These are phyloP conservation scores for Trichocomaceae sp. DNA, from an alignment of 2,329 filamentous ascomycete species.

Conservation along the genomic window DNA sequence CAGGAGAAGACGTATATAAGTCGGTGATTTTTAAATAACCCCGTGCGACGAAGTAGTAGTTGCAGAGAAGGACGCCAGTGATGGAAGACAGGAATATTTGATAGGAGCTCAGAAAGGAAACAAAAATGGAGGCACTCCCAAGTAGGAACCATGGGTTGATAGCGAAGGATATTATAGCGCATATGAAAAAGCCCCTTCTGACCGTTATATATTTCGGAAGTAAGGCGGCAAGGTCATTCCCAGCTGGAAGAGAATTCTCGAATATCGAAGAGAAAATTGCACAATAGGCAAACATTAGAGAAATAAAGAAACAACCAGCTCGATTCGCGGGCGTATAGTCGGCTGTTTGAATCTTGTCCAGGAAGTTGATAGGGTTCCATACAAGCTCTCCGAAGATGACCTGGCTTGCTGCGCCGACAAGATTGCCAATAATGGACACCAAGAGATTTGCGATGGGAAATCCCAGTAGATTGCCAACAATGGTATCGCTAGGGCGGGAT, in stretches of 20 bases:
- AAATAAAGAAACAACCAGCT: slow-evolving; percentile 38
- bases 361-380: slow-evolving; percentile 31
- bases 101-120: slow-evolving; percentile 38
- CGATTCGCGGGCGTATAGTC: slow-evolving; percentile 32
- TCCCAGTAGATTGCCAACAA: slow-evolving; percentile 37
- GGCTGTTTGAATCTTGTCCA: slow-evolving; percentile 29
- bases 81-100: slow-evolving; percentile 36
- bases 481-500: slow-evolving; percentile 34
- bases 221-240: slow-evolving; percentile 34
- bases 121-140: slow-evolving; percentile 31
- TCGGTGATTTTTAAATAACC: slow-evolving; percentile 32
- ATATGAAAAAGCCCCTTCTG: slow-evolving; percentile 36
- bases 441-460: slow-evolving; percentile 36
- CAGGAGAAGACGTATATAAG: slow-evolving; percentile 26
- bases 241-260: slow-evolving; percentile 33
- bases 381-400: slow-evolving; percentile 29
- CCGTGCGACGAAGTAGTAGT: slow-evolving; percentile 39
- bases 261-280: slow-evolving; percentile 41
- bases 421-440: slow-evolving; percentile 21
- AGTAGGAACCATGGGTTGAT: slow-evolving; percentile 37
- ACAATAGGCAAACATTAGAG: slow-evolving; percentile 38
- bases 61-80: slow-evolving; percentile 37
- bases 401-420: slow-evolving; percentile 32
- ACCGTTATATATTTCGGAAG: slow-evolving; percentile 37
- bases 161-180: slow-evolving; percentile 28